Evolutionary conservation across 2,329 filamentous ascomycete genomes (phyloP), one percentile per base, ranked within the genome.

Genomic region (Verticillium tricorpus): DNA sequence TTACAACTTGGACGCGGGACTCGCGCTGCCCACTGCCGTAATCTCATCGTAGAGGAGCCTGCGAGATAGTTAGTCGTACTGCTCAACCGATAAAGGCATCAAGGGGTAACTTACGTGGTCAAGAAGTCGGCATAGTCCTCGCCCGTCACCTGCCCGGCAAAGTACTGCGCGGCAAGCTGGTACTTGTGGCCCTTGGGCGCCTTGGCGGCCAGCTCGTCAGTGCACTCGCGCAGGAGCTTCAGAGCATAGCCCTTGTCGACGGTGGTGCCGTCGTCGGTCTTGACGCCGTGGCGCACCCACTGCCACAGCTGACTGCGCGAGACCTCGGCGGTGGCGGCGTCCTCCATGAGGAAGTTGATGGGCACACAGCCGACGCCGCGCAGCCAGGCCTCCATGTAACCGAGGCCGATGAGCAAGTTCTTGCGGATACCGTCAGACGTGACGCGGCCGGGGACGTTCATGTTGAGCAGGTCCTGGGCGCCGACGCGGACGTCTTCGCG

Each of bases 331-430:
- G 95, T 99, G 28, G 95, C 95, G 19, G 95, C 95, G 70, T 98
- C 95, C 81, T 99, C 95, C 94, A 98, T 98, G 61, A 98, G 84
- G 76, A 90, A 96, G 83, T 98, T 97, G 80, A 98, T 97, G 57
- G 95, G 95, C 60, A 98, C 93, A 71, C 95, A 99, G 62, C 95
- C 95, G 25, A 98, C 85, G 37, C 94, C 95, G 65, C 93, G 90
- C 64, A 98, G 83, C 95, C 95, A 99, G 65, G 92, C 95, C 80
- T 99, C 95, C 94, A 98, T 99, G 80, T 99, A 99, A 59, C 91
- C 90, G 6, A 99, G 86, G 45, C 94, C 95, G 68, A 99, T 98
- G 80, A 93, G 94, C 67, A 99, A 83, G 82, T 98, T 99, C 88
- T 97, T 97, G 73, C 91, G 88, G 80, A 99, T 97, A 62, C 95